Evolutionary conservation across 331 rosid genomes (phyloP), one percentile per base, ranked within the genome.

Genomic region (Cydonia oblonga): DNA sequence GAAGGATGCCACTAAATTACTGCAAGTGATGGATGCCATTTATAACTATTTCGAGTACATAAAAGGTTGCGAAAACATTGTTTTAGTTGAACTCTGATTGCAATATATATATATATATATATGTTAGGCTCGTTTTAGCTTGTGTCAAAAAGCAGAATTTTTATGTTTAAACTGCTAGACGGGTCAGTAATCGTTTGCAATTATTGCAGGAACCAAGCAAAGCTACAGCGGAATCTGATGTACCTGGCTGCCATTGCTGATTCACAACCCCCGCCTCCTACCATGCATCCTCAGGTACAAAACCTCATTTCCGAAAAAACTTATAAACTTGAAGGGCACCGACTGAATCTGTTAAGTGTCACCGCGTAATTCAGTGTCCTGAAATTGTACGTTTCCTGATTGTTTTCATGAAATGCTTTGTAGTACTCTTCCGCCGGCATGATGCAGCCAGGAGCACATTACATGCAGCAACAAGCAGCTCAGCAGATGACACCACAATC

Each of bases 201-300:
- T 44, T 26, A 16, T 35, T 74, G 29, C 86, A 95, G 99, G 91
- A 91, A 88, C 82, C 99, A 95, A 77, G 99, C 99, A 62, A 90
- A 90, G 86, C 88, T 95, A 5, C 99, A 95, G 89, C 65, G 99
- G 67, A 95, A 95, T 87, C 96, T 95, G 69, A 95, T 95, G 97
- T 95, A 95, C 84, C 82, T 95, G 23, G 99, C 99, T 70, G 97
- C 99, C 73, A 95, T 95, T 79, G 99, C 99, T 72, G 99, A 95
- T 86, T 95, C 99, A 66, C 99, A 91, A 81, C 99, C 99, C 66
- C 99, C 91, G 77, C 92, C 96, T 58, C 90, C 96, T 16, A 66
- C 86, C 33, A 88, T 95, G 86, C 80, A 88, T 60, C 86, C 92
- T 71, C 99, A 95, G 96, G 99, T 95, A 88, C 51, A 67, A 3